Evolutionary conservation across 129 eudicot species (phyloP), one percentile per base, ranked within the genome.

Genomic region (Smallanthus sonchifolius): DNA sequence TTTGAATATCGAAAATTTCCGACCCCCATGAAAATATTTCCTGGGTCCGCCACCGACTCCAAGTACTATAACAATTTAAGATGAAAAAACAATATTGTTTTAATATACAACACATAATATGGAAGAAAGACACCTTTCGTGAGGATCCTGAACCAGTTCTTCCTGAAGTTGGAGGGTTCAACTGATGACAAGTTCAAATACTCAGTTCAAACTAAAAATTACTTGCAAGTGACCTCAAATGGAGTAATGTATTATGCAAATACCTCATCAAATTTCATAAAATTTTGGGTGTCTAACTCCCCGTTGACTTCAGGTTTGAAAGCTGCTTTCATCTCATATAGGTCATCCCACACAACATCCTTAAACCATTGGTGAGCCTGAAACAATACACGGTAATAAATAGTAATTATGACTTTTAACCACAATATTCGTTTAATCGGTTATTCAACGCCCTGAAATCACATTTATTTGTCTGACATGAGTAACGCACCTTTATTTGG

Each of bases 261-360:
- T 88, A 95, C 99, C 80, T 95, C 99, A 80, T 95, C 97, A 81
- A 91, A 95, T 77, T 95, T 95, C 99, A 95, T 95, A 61, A 95
- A 95, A 83, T 95, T 95, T 52, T 88, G 99, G 77, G 97, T 95
- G 82, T 95, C 99, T 67, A 95, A 84, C 83, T 95, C 99, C 59
- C 86, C 99, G 32, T 88, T 88, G 63, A 95, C 97, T 81, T 91
- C 88, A 57, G 99, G 99, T 75, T 83, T 91, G 52, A 81, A 95
- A 55, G 99, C 99, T 1, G 99, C 99, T 20, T 95, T 96, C 96
- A 88, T 91, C 60, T 95, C 96, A 79, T 95, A 95, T 20, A 95
- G 73, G 70, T 84, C 80, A 84, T 95, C 96, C 99, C 99, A 95
- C 79, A 42, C 89, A 66, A 88, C 62, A 65, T 79, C 96, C 34